phyloP scores from a whole-genome alignment of 2,329 filamentous ascomycete genomes.

The Aschersonia sp. region DNA sequence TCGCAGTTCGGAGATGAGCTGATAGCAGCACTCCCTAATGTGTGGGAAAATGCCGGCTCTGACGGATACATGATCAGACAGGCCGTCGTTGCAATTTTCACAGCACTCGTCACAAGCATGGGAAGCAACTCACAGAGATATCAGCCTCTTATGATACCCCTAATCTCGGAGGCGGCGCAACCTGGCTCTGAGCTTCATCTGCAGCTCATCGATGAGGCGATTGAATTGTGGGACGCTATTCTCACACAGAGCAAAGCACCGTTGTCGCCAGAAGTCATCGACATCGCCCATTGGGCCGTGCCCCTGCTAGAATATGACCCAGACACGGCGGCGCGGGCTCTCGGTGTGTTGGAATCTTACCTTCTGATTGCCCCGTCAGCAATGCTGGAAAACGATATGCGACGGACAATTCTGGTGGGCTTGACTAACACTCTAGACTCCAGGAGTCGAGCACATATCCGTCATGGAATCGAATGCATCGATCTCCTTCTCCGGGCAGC shows the following conservation, averaged over 20 bases:
- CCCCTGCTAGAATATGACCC: constrained; percentile 53
- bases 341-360: constrained; percentile 57
- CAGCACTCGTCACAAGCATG: constrained; percentile 76
- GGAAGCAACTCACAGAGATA: constrained; percentile 64
- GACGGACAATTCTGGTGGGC: constrained; percentile 32
- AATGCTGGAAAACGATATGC: constrained; percentile 42
- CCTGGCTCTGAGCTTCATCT: constrained; percentile 60
- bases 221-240: constrained; percentile 78
- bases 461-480: constrained; percentile 43
- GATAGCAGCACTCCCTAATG: constrained; percentile 60
- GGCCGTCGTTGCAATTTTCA: constrained; percentile 73
- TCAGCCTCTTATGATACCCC: constrained; percentile 65
- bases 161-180: constrained; percentile 68
- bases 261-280: constrained; percentile 44
- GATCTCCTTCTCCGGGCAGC: constrained; percentile 53
- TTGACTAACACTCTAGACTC: constrained; percentile 35
- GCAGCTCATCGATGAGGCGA: constrained; percentile 80
- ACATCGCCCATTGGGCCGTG: constrained; percentile 47
- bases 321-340: constrained; percentile 44
- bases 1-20: constrained; percentile 62
- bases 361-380: constrained; percentile 55
- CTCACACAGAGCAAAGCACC: constrained; percentile 51
- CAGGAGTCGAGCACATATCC: constrained; percentile 41
- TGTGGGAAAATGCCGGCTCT: constrained; percentile 70
- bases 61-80: constrained; percentile 92